Evolutionary conservation across 2,329 filamentous ascomycete genomes (phyloP).

Genomic region (Phoma sp.): DNA sequence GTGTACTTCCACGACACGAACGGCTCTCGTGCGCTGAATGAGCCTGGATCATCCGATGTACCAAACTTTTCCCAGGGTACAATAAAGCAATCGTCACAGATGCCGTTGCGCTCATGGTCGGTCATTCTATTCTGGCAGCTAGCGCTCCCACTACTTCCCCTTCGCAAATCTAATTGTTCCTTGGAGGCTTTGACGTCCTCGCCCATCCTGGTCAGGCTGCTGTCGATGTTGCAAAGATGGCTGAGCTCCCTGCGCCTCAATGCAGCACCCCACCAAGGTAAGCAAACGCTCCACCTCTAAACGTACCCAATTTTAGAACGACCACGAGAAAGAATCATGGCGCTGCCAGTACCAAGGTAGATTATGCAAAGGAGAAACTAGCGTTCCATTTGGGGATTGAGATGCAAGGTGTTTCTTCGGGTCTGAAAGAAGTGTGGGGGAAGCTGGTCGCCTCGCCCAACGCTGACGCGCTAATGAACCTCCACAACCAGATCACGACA

Average conservation of each 20-base stretch:
- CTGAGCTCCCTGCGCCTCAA: too few species aligned
- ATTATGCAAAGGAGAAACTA: too few species aligned
- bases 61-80: background rate
- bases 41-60: background rate
- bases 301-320: too few species aligned
- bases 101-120: background rate
- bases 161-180: background rate
- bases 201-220: background rate
- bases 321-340: too few species aligned
- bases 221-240: background rate
- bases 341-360: too few species aligned
- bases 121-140: background rate
- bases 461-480: background rate
- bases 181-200: background rate
- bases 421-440: background rate
- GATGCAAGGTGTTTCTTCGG: background rate
- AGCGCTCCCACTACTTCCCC: background rate
- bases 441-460: conserved; percentile 1
- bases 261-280: conserved; percentile 3
- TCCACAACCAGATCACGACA: background rate
- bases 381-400: background rate
- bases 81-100: background rate
- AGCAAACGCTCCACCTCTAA: too few species aligned
- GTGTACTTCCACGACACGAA: background rate
- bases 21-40: background rate